Percentiles rank a stretch among this genome's conserved stretches.
phyloP scores from a whole-genome alignment of 768 basidiomycete species.

The Lactarius trivialis region DNA sequence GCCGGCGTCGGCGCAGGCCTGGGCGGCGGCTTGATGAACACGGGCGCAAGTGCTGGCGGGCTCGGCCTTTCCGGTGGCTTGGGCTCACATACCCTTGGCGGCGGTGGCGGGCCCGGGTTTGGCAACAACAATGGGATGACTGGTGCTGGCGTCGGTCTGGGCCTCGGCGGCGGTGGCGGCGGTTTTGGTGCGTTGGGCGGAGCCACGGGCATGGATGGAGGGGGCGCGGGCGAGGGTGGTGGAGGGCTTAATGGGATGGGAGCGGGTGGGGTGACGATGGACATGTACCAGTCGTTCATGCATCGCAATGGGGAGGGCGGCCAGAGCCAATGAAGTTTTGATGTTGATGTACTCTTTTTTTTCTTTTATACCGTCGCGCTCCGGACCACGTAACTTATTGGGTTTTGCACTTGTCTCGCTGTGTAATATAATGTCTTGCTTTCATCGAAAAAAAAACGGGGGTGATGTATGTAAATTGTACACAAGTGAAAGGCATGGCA shows the following conservation, averaged over 20 bases:
- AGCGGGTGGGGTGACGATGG: slow-evolving; percentile 11
- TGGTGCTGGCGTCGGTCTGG: slow-evolving; percentile 5
- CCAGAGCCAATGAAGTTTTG: slow-evolving; percentile 4
- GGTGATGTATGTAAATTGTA: not conserved
- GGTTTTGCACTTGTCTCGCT: not conserved
- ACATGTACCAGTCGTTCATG: slow-evolving; percentile 21
- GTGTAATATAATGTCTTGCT: not conserved
- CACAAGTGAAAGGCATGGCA: not conserved
- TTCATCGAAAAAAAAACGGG: not conserved
- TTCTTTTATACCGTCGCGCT: not conserved
- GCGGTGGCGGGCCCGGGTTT: not conserved
- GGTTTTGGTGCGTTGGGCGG: slow-evolving; percentile 6
- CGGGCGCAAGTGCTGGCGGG: not conserved
- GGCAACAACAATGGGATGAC: not conserved
- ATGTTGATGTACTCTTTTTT: not conserved
- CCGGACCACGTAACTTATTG: slow-evolving; percentile 1
- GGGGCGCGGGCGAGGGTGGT: not conserved
- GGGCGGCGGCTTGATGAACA: slow-evolving; percentile 11
- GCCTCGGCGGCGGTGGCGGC: not conserved
- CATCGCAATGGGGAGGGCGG: slow-evolving; percentile 19
- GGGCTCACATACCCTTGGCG: not conserved
- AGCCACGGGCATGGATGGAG: not conserved
- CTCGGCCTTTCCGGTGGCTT: slow-evolving; percentile 7
- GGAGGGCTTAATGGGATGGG: not conserved
- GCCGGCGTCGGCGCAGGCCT: slow-evolving; percentile 5